These are phyloP conservation scores for Chlorokybus atmophyticus DNA, from an alignment of 139 green algal genomes.

Conservation along the genomic window DNA sequence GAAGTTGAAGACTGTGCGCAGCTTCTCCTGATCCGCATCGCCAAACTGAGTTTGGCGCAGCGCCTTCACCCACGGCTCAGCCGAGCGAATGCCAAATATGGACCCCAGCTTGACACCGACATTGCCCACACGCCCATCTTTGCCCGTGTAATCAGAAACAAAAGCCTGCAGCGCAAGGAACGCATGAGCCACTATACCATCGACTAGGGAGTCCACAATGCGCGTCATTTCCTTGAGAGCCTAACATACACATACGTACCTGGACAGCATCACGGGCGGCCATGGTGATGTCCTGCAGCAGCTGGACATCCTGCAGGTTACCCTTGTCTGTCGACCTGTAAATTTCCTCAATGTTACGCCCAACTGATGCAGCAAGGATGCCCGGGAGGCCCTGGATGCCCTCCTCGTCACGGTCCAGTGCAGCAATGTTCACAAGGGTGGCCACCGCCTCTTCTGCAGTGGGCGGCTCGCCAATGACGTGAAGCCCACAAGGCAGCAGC, in stretches of 20 bases:
- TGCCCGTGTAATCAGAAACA: no score
- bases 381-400: constrained; percentile 67
- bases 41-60: constrained; percentile 63
- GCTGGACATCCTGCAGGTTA: constrained; percentile 73
- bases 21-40: constrained; percentile 53
- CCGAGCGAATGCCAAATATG: constrained; percentile 22
- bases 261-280: constrained; percentile 51
- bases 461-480: constrained; percentile 82
- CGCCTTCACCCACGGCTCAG: constrained; percentile 54
- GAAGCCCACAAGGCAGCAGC: constrained; percentile 93
- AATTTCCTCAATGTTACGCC: constrained; percentile 82
- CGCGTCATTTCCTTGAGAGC: constrained; percentile 81
- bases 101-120: no score
- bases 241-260: no score
- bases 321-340: constrained; percentile 62
- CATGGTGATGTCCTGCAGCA: constrained; percentile 79
- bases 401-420: constrained; percentile 81
- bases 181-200: no score
- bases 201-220: no score
- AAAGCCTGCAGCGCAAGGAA: no score
- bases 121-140: no score
- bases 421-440: constrained; percentile 96
- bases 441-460: constrained; percentile 87
- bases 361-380: constrained; percentile 74
- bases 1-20: constrained; percentile 81